Percentiles rank a stretch among this genome's conserved stretches.
Evolutionary conservation across 2,329 filamentous ascomycete species (phyloP).

Genomic region (Cercospora sp.): DNA sequence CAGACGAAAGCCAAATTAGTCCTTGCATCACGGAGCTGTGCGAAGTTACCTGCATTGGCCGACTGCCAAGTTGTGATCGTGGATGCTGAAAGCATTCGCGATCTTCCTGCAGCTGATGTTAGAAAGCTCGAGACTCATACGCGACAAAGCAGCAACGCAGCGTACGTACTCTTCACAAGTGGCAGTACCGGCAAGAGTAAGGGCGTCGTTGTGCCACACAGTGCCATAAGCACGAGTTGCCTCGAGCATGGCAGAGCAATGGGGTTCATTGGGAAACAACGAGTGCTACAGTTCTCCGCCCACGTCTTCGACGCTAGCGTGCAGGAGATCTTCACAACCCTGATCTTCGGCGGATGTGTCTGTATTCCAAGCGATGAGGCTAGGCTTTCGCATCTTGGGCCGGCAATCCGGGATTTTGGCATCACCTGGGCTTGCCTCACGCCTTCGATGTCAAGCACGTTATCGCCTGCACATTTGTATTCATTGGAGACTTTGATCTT

Average conservation of each 20-base stretch:
- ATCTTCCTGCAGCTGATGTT: neutral
- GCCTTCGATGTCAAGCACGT: neutral
- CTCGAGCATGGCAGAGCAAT: neutral
- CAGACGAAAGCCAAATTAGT: neutral
- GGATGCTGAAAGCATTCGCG: neutral
- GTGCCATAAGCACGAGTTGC: neutral
- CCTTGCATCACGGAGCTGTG: neutral
- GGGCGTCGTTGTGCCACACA: neutral
- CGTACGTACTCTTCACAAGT: neutral
- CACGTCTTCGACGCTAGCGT: conserved; percentile 33
- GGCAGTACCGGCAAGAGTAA: neutral
- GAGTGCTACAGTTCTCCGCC: neutral
- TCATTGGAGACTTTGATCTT: neutral
- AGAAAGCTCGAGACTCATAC: neutral
- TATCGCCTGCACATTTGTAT: neutral
- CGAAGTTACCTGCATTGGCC: neutral
- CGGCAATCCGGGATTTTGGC: neutral
- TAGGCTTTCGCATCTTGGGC: neutral
- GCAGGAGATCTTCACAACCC: conserved; percentile 39
- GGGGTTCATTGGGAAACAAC: neutral
- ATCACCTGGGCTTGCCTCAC: neutral
- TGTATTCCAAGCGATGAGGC: neutral
- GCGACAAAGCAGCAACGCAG: neutral
- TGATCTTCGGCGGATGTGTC: conserved; percentile 8
- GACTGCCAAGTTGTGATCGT: neutral